These are phyloP conservation scores for Kazachstania martiniae DNA, from an alignment of 805 yeast species.

Conservation along the genomic window DNA sequence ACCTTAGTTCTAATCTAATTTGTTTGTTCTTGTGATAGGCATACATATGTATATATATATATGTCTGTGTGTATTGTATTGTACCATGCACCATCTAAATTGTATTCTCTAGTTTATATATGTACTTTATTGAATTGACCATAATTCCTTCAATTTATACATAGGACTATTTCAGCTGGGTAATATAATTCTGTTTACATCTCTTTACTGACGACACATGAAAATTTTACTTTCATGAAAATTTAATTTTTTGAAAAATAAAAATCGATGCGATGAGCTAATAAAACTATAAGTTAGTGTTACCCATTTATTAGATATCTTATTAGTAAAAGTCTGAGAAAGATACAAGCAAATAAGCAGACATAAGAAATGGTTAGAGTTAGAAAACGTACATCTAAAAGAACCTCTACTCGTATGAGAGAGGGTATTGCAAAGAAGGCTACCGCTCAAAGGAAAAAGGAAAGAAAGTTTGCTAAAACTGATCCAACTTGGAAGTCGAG, in stretches of 20 bases:
- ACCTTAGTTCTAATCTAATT: neutral
- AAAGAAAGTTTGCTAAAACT: conserved; percentile 69
- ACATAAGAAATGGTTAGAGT: conserved; percentile 31
- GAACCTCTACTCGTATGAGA: conserved; percentile 85
- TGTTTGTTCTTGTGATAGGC: neutral
- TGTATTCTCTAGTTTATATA: too few species aligned
- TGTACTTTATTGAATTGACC: too few species aligned
- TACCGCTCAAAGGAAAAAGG: conserved; percentile 81
- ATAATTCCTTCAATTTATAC: too few species aligned
- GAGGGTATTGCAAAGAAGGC: conserved; percentile 96
- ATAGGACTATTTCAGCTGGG: too few species aligned
- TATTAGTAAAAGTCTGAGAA: neutral
- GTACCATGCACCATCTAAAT: too few species aligned
- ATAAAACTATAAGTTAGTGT: conserved; percentile 2
- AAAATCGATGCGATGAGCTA: conserved; percentile 19
- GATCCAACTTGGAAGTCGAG: conserved; percentile 92
- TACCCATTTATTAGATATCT: too few species aligned
- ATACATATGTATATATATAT: conserved; percentile 1
- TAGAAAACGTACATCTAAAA: conserved; percentile 65
- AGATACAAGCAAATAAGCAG: neutral
- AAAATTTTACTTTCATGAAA: conserved; percentile 3
- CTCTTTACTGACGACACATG: neutral
- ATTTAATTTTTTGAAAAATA: too few species aligned
- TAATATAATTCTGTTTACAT: too few species aligned
- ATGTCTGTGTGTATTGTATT: too few species aligned